These are phyloP conservation scores for Melastoma candidum DNA, from an alignment of 441 rosid species.

Conservation along the genomic window DNA sequence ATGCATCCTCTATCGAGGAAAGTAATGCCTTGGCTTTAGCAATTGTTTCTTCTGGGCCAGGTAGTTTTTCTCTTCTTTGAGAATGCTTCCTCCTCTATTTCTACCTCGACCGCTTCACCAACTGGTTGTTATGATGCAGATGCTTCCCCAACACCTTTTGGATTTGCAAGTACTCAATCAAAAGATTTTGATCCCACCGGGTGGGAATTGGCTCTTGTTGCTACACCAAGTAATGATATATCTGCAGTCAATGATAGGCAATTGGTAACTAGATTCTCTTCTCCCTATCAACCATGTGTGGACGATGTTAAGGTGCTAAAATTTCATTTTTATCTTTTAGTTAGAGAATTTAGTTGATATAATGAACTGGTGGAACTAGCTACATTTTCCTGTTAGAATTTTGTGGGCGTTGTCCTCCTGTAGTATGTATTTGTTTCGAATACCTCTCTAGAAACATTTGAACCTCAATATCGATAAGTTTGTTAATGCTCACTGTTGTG, in stretches of 20 bases:
- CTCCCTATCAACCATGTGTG: neutral
- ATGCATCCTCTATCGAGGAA: slow-evolving; percentile 74
- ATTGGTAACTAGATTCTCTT: slow-evolving; percentile 42
- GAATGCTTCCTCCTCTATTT: neutral
- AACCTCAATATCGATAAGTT: too few relatives aligned
- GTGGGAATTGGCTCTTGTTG: slow-evolving; percentile 91
- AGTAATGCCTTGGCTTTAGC: slow-evolving; percentile 90
- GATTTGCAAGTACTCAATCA: slow-evolving; percentile 36
- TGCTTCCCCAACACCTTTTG: slow-evolving; percentile 40
- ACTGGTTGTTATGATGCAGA: slow-evolving; percentile 26
- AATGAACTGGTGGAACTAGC: too few relatives aligned
- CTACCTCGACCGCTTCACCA: neutral
- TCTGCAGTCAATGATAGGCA: slow-evolving; percentile 77
- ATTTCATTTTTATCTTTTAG: too few relatives aligned
- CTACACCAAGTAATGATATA: slow-evolving; percentile 59
- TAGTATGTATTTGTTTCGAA: too few relatives aligned
- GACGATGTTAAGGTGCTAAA: too few relatives aligned
- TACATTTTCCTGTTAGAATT: too few relatives aligned
- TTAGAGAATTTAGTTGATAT: too few relatives aligned
- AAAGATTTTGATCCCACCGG: slow-evolving; percentile 77
- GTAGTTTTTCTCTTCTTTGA: slow-evolving; percentile 18
- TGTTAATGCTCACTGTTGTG: neutral
- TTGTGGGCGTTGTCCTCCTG: too few relatives aligned
- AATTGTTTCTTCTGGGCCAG: slow-evolving; percentile 58
- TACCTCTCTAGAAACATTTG: too few relatives aligned